Conservation (phyloP, 169 alveolate genomes). For the Plasmodium chabaudi region DNA sequence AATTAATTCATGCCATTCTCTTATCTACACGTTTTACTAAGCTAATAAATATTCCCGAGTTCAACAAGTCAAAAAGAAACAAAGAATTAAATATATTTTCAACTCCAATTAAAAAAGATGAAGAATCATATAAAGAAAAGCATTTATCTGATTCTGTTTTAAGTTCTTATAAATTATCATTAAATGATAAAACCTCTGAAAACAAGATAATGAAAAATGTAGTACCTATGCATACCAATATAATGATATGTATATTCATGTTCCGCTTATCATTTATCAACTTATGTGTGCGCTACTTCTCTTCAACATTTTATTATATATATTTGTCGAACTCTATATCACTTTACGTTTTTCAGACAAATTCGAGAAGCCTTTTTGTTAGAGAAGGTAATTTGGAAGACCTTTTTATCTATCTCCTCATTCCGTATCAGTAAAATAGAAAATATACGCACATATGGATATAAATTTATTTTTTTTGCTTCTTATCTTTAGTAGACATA, state of each 20-base stretch:
- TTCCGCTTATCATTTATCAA: background rate
- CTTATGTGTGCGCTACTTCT: background rate
- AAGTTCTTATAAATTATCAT: slow-evolving; percentile 45
- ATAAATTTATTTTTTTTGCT: slow-evolving; percentile 6
- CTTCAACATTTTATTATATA: background rate
- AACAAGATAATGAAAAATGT: slow-evolving; percentile 38
- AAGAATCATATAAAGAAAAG: slow-evolving; percentile 36
- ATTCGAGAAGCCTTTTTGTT: slow-evolving; percentile 18
- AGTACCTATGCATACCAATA: background rate
- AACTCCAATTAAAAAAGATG: slow-evolving; percentile 45
- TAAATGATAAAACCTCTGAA: slow-evolving; percentile 28
- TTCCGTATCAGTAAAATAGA: no score
- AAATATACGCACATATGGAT: background rate
- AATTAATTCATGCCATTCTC: background rate
- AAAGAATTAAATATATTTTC: slow-evolving; percentile 68
- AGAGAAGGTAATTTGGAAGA: slow-evolving; percentile 12
- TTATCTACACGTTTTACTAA: background rate
- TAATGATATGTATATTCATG: background rate
- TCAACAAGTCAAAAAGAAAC: slow-evolving; percentile 24
- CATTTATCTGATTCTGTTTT: slow-evolving; percentile 51
- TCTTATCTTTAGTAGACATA: slow-evolving; percentile 5
- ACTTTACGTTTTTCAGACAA: slow-evolving; percentile 19
- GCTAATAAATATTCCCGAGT: slow-evolving; percentile 51
- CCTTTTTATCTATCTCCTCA: background rate
- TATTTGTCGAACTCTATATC: background rate